Evolutionary conservation across 2,329 filamentous ascomycete species (phyloP).

Genomic region (Cladobotryum mycophilum): DNA sequence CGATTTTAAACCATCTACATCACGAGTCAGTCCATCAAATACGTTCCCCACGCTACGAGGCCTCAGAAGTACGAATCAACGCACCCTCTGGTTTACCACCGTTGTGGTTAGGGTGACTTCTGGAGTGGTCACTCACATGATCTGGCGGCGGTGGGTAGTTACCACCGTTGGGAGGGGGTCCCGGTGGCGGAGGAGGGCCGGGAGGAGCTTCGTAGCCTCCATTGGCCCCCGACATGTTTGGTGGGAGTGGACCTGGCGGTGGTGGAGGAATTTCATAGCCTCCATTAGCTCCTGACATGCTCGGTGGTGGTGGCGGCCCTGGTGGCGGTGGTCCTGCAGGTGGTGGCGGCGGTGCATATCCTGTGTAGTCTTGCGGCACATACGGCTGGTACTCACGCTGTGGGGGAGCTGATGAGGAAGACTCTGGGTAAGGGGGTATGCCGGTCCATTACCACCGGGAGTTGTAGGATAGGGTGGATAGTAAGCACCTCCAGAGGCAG

Average conservation of each 20-base stretch:
- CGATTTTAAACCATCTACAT: slow-evolving; percentile 25
- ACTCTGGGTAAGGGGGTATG: slow-evolving; percentile 27
- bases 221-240: slow-evolving; percentile 8
- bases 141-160: slow-evolving; percentile 33
- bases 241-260: slow-evolving; percentile 25
- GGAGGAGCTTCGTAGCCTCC: slow-evolving; percentile 14
- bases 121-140: slow-evolving; percentile 39
- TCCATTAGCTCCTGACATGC: slow-evolving; percentile 1
- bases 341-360: slow-evolving; percentile 35
- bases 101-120: slow-evolving; percentile 14
- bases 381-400: slow-evolving; percentile 34
- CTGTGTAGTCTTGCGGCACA: slow-evolving; percentile 36
- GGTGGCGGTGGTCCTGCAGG: slow-evolving; percentile 22
- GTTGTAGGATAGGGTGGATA: slow-evolving; percentile 37
- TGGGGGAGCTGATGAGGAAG: slow-evolving; percentile 20
- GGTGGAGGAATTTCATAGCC: slow-evolving; percentile 17
- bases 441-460: slow-evolving; percentile 18
- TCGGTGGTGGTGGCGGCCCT: slow-evolving; percentile 18
- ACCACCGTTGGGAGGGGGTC: slow-evolving; percentile 26
- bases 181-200: slow-evolving; percentile 26
- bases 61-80: slow-evolving; percentile 25
- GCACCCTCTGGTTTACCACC: slow-evolving; percentile 31
- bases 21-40: slow-evolving; percentile 6
- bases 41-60: not conserved
- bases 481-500: slow-evolving; percentile 46